Evolutionary conservation across 108 stramenopile genomes (phyloP), one percentile per base, ranked within the genome.

Genomic region (Skeletonema menzelii): DNA sequence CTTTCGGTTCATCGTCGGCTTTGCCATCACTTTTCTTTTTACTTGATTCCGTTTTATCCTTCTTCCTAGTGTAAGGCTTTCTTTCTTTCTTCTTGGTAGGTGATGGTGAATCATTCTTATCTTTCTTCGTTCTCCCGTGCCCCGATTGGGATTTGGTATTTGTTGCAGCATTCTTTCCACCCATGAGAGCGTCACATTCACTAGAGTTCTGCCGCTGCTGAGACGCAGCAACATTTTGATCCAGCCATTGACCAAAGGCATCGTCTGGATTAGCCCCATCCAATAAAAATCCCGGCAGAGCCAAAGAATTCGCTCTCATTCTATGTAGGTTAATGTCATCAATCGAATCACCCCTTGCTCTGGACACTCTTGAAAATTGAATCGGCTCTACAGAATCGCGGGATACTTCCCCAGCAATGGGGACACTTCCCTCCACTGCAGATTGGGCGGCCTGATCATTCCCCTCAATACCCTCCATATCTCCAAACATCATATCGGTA

Each of bases 251-350:
- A 15, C 85, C 89, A 67, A 87, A 86, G 6, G 79, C 67, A 26
- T 80, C 77, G 31, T 67, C 70, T 37, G 65, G 57, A 49, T 68
- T 32, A 34, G 75, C 71, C 8, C 67, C 76, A 58, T 84, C 76
- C 27, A 82, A 44, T 38, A 84, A 53, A 19, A 66, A 59, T 12
- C 84, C 84, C 44, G 78, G 67, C 24, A 84, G 56, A n/a, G 84
- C 84, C n/a, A 93, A 73, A 8, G 89, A 91, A 61, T 93, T 93
- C n/a, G 91, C 88, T 44, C 91, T 72, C 38, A 79, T 81, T 65
- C 91, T 75, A 63, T 75, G 78, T 11, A 84, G 15, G 13, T 76
- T 75, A n/a, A 79, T 57, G 73, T 71, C 70, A 59, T 82, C 78
- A 34, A 69, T 69, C 12, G 72, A 63, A 60, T 62, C 44, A 3